These are phyloP conservation scores for Daldinia caldariorum DNA, from an alignment of 495 filamentous ascomycete species.

Conservation along the genomic window DNA sequence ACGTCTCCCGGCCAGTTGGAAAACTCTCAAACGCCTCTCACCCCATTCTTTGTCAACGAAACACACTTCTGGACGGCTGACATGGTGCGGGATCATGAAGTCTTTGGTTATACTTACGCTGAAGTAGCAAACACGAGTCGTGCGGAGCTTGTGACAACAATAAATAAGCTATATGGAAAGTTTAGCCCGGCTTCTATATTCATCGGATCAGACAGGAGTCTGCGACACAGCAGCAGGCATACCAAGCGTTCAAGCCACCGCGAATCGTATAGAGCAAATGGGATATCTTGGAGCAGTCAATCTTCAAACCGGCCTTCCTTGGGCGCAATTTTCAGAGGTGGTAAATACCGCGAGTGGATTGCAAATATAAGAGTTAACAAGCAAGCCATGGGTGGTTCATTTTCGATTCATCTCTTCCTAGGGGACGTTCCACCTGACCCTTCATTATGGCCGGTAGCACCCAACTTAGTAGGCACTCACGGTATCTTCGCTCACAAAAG, in stretches of 20 bases:
- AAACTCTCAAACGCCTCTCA: slow-evolving; percentile 53
- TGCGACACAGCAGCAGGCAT: slow-evolving; percentile 7
- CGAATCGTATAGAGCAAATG: slow-evolving; percentile 11
- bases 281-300: slow-evolving; percentile 38
- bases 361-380: slow-evolving; percentile 67
- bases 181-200: slow-evolving; percentile 53
- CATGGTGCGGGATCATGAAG: slow-evolving; percentile 52
- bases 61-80: slow-evolving; percentile 62
- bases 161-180: slow-evolving; percentile 66
- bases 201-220: slow-evolving; percentile 20
- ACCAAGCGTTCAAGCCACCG: slow-evolving; percentile 2
- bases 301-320: slow-evolving; percentile 32
- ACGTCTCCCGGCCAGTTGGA: slow-evolving; percentile 54
- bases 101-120: slow-evolving; percentile 70
- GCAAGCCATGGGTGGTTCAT: slow-evolving; percentile 63
- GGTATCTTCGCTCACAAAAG: slow-evolving; percentile 59
- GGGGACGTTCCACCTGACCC: slow-evolving; percentile 57
- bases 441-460: slow-evolving; percentile 53
- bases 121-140: slow-evolving; percentile 57
- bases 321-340: slow-evolving; percentile 42
- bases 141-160: slow-evolving; percentile 51
- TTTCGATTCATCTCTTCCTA: slow-evolving; percentile 70
- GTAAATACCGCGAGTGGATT: slow-evolving; percentile 66
- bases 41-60: slow-evolving; percentile 59
- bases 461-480: slow-evolving; percentile 64